Evolutionary conservation across 2,329 filamentous ascomycete species (phyloP).

Genomic region (Bipolaris sorokiniana): DNA sequence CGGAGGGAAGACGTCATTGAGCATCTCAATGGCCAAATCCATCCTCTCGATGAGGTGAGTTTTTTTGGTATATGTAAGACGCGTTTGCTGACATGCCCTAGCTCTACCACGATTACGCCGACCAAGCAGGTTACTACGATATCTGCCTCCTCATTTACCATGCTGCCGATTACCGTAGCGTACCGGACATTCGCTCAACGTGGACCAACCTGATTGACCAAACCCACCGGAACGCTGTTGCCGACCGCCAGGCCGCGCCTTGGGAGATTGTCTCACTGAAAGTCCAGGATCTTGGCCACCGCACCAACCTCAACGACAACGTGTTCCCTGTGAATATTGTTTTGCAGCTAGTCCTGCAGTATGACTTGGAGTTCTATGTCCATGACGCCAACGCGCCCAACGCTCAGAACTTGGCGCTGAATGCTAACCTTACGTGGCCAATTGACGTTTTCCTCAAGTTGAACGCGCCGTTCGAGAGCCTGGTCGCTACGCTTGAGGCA

Average conservation of each 20-base stretch:
- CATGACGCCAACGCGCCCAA: constrained; percentile 42
- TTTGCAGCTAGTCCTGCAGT: constrained; percentile 45
- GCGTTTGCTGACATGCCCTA: constrained; percentile 48
- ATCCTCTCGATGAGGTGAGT: constrained; percentile 76
- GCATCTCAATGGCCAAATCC: constrained; percentile 77
- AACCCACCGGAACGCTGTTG: constrained; percentile 60
- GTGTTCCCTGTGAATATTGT: constrained; percentile 60
- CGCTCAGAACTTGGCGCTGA: constrained; percentile 24
- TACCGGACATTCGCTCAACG: constrained; percentile 80
- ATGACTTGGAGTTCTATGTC: constrained; percentile 57
- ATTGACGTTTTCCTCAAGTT: constrained; percentile 70
- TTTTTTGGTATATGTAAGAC: not conserved
- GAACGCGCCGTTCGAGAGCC: constrained; percentile 64
- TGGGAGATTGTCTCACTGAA: constrained; percentile 73
- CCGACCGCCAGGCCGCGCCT: constrained; percentile 59
- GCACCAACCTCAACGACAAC: constrained; percentile 62
- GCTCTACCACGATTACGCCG: constrained; percentile 93
- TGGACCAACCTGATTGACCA: constrained; percentile 83
- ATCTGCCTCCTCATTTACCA: constrained; percentile 92
- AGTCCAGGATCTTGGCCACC: constrained; percentile 63
- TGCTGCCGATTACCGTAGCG: constrained; percentile 86
- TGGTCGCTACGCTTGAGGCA: constrained; percentile 67
- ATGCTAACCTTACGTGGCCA: constrained; percentile 60
- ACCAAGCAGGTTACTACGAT: constrained; percentile 91
- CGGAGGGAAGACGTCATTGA: constrained; percentile 68